Percentiles rank a stretch among this genome's conserved stretches.
Evolutionary conservation across 1,139 yeast genomes (phyloP).

Genomic region (Yamadazyma spencermartinsiae): DNA sequence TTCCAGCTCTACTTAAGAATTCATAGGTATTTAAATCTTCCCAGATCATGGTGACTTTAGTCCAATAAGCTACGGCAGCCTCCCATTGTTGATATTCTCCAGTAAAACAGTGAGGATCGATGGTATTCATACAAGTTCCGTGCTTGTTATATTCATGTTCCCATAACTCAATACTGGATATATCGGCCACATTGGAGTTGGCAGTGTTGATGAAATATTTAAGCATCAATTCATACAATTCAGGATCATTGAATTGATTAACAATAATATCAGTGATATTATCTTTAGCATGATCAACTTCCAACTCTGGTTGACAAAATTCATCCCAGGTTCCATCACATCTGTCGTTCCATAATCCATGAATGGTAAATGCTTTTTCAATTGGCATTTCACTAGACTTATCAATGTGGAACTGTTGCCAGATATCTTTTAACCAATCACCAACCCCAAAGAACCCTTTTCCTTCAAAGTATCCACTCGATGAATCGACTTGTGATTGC

Average conservation of each 20-base stretch:
- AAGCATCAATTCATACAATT: slow-evolving; percentile 32
- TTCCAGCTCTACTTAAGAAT: slow-evolving; percentile 35
- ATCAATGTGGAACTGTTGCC: slow-evolving; percentile 3
- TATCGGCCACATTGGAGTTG: slow-evolving; percentile 32
- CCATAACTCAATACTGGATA: slow-evolving; percentile 33
- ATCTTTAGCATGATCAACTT: slow-evolving; percentile 26
- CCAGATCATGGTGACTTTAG: slow-evolving; percentile 37
- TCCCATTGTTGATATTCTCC: slow-evolving; percentile 30
- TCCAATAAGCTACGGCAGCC: slow-evolving; percentile 35
- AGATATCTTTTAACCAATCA: slow-evolving; percentile 8
- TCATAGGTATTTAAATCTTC: slow-evolving; percentile 34
- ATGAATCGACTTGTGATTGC: slow-evolving; percentile 4
- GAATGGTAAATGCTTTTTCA: slow-evolving; percentile 35
- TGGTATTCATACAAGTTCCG: slow-evolving; percentile 47
- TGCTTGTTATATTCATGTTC: slow-evolving; percentile 46
- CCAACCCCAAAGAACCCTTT: slow-evolving; percentile 12
- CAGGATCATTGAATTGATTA: slow-evolving; percentile 27
- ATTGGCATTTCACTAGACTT: slow-evolving; percentile 13
- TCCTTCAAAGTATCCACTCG: slow-evolving; percentile 7
- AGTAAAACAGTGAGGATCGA: slow-evolving; percentile 37
- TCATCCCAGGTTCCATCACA: slow-evolving; percentile 38
- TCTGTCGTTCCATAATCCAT: slow-evolving; percentile 44
- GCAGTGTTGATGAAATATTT: slow-evolving; percentile 39
- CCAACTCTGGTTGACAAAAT: slow-evolving; percentile 33
- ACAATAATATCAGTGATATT: slow-evolving; percentile 32